Evolutionary conservation across 2,329 filamentous ascomycete genomes (phyloP).

Genomic region (Aspergillus pseudonomiae): DNA sequence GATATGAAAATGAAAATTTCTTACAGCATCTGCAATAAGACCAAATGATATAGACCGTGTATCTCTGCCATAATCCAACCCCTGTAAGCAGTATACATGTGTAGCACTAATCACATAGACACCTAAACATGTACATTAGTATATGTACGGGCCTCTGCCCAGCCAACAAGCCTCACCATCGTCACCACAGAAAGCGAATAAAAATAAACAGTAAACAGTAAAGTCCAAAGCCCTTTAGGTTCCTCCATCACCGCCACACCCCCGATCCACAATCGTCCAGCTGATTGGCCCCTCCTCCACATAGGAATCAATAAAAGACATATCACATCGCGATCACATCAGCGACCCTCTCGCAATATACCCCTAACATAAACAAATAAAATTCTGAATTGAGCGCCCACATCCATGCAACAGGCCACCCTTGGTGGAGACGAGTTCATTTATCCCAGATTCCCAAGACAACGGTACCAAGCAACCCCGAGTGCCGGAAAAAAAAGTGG

Average conservation of each 20-base stretch:
- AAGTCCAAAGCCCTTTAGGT: neutral
- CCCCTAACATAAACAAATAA: neutral
- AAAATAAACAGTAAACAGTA: neutral
- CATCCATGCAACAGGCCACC: neutral
- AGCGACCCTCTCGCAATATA: neutral
- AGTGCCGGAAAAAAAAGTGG: neutral
- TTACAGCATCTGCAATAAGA: neutral
- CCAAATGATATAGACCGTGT: neutral
- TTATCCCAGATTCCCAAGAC: neutral
- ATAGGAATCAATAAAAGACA: conserved; percentile 20
- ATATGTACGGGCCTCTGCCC: neutral
- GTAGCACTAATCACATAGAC: neutral
- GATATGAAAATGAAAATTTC: neutral
- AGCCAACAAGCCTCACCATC: neutral
- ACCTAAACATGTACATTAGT: neutral
- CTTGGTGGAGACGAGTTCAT: neutral
- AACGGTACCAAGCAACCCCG: neutral
- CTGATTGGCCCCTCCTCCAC: conserved; percentile 6
- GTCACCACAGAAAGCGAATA: neutral
- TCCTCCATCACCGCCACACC: conserved; percentile 7
- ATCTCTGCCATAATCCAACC: neutral
- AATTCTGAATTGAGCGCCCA: neutral
- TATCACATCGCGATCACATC: conserved; percentile 20
- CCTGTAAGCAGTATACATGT: neutral
- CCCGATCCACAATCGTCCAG: neutral